These are phyloP conservation scores for Zasmidium citrigriseum DNA, from an alignment of 2,329 filamentous ascomycete species.

Conservation along the genomic window DNA sequence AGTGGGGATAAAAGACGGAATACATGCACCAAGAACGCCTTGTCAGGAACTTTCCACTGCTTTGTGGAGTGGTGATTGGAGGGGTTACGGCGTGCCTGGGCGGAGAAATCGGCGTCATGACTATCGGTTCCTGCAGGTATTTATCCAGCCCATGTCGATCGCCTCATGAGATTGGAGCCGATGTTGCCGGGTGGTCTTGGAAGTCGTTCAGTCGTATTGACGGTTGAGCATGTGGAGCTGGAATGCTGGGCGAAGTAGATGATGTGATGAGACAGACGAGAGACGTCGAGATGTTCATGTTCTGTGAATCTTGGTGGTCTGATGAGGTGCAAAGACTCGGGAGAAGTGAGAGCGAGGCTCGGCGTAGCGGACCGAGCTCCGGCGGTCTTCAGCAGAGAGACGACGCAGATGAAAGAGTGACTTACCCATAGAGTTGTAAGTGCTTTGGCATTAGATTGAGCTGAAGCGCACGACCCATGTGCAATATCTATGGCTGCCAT, in stretches of 20 bases:
- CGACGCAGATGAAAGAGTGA: too few relatives aligned
- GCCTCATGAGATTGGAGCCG: not conserved
- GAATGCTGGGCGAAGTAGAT: too few relatives aligned
- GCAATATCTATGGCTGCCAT: too few relatives aligned
- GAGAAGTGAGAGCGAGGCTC: not conserved
- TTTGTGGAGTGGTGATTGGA: not conserved
- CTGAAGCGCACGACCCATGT: too few relatives aligned
- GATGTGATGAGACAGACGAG: too few relatives aligned
- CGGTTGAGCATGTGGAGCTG: too few relatives aligned
- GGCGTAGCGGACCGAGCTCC: not conserved
- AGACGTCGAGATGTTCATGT: too few relatives aligned
- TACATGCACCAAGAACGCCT: not conserved
- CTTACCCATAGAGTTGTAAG: too few relatives aligned
- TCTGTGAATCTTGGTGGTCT: not conserved
- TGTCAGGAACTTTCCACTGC: not conserved
- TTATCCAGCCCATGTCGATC: conserved; percentile 2
- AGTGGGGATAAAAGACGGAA: not conserved
- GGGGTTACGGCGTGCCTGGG: not conserved
- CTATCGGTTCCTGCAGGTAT: not conserved
- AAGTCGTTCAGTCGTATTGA: not conserved
- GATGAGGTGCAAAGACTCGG: not conserved
- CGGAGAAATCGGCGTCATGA: not conserved
- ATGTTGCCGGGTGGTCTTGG: not conserved
- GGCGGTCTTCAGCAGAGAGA: too few relatives aligned
- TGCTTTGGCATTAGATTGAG: too few relatives aligned